Conservation (phyloP, 306 rosid species). For the Dryas drummondii region DNA sequence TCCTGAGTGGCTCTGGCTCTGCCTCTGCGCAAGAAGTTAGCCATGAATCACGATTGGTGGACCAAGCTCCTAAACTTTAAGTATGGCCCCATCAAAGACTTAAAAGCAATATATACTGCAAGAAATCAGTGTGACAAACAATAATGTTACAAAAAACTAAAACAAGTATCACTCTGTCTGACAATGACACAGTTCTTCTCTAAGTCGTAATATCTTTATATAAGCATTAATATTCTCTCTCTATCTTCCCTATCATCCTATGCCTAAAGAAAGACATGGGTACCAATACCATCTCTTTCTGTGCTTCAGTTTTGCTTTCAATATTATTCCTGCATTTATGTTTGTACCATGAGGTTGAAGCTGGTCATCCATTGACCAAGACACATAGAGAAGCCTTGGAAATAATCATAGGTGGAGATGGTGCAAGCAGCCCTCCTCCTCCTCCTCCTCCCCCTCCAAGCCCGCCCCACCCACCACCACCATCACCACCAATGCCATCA, state of each 20-base stretch:
- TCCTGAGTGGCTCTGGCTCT: too few species aligned
- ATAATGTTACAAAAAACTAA: neutral
- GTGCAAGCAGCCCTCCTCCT: conserved; percentile 16
- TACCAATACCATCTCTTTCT: conserved; percentile 11
- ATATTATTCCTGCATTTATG: neutral
- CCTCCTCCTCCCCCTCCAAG: conserved; percentile 29
- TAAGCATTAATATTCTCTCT: neutral
- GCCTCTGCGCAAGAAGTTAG: too few species aligned
- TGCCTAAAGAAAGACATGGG: conserved; percentile 17
- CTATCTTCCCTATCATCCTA: neutral
- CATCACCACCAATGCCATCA: neutral
- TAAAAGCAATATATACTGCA: neutral
- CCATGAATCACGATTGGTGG: too few species aligned
- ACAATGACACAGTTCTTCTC: conserved; percentile 23
- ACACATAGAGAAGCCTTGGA: conserved; percentile 1
- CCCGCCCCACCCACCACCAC: neutral
- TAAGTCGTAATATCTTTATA: too few species aligned
- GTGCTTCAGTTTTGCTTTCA: conserved; percentile 21
- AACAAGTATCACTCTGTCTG: neutral
- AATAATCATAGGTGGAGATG: conserved; percentile 7
- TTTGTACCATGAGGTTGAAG: neutral
- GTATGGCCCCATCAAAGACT: neutral
- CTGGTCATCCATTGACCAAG: neutral
- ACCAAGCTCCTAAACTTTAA: neutral
- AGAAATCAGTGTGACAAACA: neutral